A percentile compares a stretch with the other conserved stretches of the same genome.
phyloP scores from a whole-genome alignment of 1,284 basidiomycete species.

The Fomitopsis betulina region DNA sequence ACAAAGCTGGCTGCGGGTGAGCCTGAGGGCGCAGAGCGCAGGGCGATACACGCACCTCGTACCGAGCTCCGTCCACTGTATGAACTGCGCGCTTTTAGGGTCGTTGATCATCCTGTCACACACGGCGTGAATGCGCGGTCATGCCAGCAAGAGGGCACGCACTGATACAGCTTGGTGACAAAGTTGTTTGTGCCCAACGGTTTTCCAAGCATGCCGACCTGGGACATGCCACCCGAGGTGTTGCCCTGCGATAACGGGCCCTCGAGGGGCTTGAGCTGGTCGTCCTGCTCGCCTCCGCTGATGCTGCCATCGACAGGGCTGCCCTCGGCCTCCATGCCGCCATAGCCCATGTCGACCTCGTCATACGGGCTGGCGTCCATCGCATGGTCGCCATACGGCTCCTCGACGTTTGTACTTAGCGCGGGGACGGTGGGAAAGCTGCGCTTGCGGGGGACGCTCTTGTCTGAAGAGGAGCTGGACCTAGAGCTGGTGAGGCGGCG shows the following conservation, averaged over 20 bases:
- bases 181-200: constrained; percentile 75
- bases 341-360: constrained; percentile 45
- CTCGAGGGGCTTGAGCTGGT: constrained; percentile 29
- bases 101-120: constrained; percentile 75
- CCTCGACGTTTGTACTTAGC: constrained; percentile 33
- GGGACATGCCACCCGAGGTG: constrained; percentile 9
- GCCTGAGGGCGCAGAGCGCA: background rate
- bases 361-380: constrained; percentile 36
- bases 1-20: constrained; percentile 49
- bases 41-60: constrained; percentile 40
- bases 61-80: constrained; percentile 74
- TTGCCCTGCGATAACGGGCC: constrained; percentile 9
- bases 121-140: background rate
- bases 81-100: constrained; percentile 71
- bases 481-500: constrained; percentile 29
- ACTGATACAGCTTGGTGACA: constrained; percentile 81
- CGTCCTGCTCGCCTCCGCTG: constrained; percentile 42
- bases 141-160: constrained; percentile 27
- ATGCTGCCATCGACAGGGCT: constrained; percentile 55
- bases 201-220: constrained; percentile 56
- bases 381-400: constrained; percentile 26
- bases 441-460: constrained; percentile 54
- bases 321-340: constrained; percentile 31
- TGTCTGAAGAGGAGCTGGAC: constrained; percentile 40
- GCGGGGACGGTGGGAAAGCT: constrained; percentile 49